Evolutionary conservation across 352 stramenopile genomes (phyloP).

Genomic region (Pseudoperonospora humuli): DNA sequence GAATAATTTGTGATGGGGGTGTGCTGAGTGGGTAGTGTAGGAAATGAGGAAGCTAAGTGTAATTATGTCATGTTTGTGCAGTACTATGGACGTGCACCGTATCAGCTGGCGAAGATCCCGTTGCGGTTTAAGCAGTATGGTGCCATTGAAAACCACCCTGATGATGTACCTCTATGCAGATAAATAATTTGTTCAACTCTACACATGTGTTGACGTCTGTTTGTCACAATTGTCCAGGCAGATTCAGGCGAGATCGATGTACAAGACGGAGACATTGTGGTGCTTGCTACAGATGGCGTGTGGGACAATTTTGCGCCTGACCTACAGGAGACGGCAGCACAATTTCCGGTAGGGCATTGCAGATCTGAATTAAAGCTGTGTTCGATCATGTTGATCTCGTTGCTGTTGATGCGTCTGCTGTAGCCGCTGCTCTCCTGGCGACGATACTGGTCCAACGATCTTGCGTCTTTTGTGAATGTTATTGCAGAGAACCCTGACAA

Average conservation of each 20-base stretch:
- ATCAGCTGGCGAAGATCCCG: slow-evolving; percentile 72
- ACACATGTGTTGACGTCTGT: not conserved
- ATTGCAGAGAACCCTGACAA: slow-evolving; percentile 39
- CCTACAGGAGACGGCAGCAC: slow-evolving; percentile 35
- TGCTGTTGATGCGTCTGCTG: slow-evolving; percentile 2
- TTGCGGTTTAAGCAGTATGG: slow-evolving; percentile 63
- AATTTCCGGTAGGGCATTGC: slow-evolving; percentile 42
- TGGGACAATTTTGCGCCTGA: slow-evolving; percentile 75
- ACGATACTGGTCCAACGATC: slow-evolving; percentile 49
- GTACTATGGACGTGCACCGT: slow-evolving; percentile 67
- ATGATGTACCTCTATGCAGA: slow-evolving; percentile 38
- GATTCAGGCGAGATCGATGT: slow-evolving; percentile 64
- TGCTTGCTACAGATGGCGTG: slow-evolving; percentile 72
- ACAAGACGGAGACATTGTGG: slow-evolving; percentile 67
- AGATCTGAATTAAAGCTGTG: not conserved
- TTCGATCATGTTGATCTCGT: slow-evolving; percentile 2
- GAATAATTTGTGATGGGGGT: not conserved
- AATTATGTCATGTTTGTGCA: slow-evolving; percentile 7
- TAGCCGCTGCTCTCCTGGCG: slow-evolving; percentile 59
- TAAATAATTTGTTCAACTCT: not conserved
- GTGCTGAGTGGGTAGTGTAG: not conserved
- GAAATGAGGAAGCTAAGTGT: not conserved
- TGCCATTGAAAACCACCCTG: slow-evolving; percentile 71
- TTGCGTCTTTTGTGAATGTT: slow-evolving; percentile 52
- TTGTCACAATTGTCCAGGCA: slow-evolving; percentile 25